phyloP scores from a whole-genome alignment of 768 basidiomycete genomes.

The Pulveroboletus sp. region DNA sequence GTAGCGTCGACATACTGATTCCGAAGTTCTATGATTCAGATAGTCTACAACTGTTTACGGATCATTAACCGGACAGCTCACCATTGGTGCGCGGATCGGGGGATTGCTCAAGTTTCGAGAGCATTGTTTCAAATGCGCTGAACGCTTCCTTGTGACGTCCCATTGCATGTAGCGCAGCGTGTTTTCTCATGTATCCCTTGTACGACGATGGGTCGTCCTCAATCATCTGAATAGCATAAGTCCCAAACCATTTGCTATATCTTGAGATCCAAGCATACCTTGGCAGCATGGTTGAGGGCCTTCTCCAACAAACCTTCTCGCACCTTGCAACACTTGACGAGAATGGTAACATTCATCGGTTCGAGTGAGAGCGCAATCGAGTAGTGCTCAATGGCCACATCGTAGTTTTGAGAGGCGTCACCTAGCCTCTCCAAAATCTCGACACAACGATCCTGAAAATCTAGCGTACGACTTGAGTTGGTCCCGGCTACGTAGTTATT shows the following conservation, averaged over 20 bases:
- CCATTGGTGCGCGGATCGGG: no score
- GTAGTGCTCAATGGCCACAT: no score
- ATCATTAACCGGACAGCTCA: no score
- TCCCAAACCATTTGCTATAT: neutral
- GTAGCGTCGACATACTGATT: neutral
- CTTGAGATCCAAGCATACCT: neutral
- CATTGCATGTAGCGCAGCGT: neutral
- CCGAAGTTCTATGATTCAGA: no score
- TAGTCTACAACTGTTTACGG: no score
- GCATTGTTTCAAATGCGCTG: no score
- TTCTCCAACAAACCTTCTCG: neutral
- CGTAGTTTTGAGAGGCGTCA: no score
- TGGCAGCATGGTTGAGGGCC: neutral
- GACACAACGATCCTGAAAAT: neutral
- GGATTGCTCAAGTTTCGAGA: no score
- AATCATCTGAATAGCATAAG: neutral
- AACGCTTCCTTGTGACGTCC: no score
- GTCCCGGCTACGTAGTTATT: no score
- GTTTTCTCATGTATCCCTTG: slow-evolving; percentile 3
- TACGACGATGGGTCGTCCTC: neutral
- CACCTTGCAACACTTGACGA: neutral
- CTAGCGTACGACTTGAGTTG: neutral
- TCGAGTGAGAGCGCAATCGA: no score
- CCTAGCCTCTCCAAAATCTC: neutral
- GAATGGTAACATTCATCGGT: neutral